Evolutionary conservation across 805 yeast species (phyloP).

Genomic region (Peterozyma xylosa): DNA sequence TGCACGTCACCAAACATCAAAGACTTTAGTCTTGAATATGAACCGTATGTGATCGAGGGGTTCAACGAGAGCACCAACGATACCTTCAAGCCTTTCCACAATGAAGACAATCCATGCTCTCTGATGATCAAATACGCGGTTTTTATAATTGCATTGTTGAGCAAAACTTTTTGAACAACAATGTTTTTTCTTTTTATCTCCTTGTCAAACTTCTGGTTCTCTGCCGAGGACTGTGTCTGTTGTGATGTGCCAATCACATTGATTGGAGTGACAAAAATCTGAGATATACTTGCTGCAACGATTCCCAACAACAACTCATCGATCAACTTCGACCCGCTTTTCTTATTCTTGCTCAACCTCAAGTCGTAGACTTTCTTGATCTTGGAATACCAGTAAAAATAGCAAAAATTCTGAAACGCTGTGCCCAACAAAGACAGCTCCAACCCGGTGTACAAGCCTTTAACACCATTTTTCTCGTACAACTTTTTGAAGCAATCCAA

Average conservation of each 20-base stretch:
- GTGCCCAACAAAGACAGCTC: slow-evolving; percentile 60
- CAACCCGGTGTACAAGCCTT: slow-evolving; percentile 70
- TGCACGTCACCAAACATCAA: slow-evolving; percentile 31
- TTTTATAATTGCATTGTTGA: slow-evolving; percentile 21
- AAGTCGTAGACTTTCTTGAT: slow-evolving; percentile 50
- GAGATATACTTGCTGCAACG: slow-evolving; percentile 75
- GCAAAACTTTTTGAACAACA: slow-evolving; percentile 2
- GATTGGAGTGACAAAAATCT: slow-evolving; percentile 75
- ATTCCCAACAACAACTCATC: slow-evolving; percentile 72
- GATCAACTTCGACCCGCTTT: slow-evolving; percentile 1
- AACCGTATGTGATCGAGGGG: slow-evolving; percentile 83
- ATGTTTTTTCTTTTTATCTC: slow-evolving; percentile 13
- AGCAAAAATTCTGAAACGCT: slow-evolving; percentile 73
- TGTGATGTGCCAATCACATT: slow-evolving; percentile 59
- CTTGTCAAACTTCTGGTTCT: neutral
- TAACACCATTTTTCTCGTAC: slow-evolving; percentile 49
- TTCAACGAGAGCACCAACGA: slow-evolving; percentile 70
- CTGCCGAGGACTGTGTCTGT: slow-evolving; percentile 35
- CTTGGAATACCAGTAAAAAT: slow-evolving; percentile 82
- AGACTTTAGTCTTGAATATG: slow-evolving; percentile 60
- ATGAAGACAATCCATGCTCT: slow-evolving; percentile 62
- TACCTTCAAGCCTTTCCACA: slow-evolving; percentile 83
- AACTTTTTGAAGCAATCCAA: slow-evolving; percentile 57
- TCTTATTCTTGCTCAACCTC: slow-evolving; percentile 1
- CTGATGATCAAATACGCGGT: slow-evolving; percentile 44